Evolutionary conservation across 2,329 filamentous ascomycete species (phyloP).

Genomic region (Xylariaceae sp.): DNA sequence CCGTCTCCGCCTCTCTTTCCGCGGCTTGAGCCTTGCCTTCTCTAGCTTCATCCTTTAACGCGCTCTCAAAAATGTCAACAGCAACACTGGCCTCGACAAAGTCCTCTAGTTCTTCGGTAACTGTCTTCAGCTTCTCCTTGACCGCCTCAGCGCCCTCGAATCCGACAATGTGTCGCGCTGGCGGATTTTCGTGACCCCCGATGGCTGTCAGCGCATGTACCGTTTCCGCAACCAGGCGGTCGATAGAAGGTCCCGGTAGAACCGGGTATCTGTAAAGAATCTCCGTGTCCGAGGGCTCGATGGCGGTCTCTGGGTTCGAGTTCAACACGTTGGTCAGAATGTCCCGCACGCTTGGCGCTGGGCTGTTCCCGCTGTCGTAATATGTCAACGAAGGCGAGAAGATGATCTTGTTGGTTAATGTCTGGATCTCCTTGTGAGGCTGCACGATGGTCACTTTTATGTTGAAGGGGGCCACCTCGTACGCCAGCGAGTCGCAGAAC

Average conservation of each 20-base stretch:
- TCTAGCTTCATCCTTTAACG: slow-evolving; percentile 47
- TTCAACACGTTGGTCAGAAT: slow-evolving; percentile 78
- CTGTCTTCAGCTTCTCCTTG: slow-evolving; percentile 93
- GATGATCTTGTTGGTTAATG: slow-evolving; percentile 79
- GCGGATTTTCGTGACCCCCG: slow-evolving; percentile 92
- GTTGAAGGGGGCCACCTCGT: slow-evolving; percentile 95
- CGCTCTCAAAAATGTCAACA: slow-evolving; percentile 67
- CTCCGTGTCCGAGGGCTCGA: slow-evolving; percentile 37
- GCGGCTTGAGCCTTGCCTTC: slow-evolving; percentile 31
- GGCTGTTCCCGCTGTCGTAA: slow-evolving; percentile 61
- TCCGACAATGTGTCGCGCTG: slow-evolving; percentile 88
- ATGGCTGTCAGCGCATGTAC: slow-evolving; percentile 88
- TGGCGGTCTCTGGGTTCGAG: slow-evolving; percentile 60
- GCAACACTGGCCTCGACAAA: slow-evolving; percentile 86
- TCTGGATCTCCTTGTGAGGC: slow-evolving; percentile 86
- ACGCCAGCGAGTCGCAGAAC: slow-evolving; percentile 90
- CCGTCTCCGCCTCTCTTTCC: slow-evolving; percentile 9
- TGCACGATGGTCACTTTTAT: slow-evolving; percentile 94
- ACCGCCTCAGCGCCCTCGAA: slow-evolving; percentile 81
- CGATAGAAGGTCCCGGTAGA: slow-evolving; percentile 61
- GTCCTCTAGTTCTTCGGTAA: slow-evolving; percentile 92
- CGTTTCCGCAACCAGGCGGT: slow-evolving; percentile 77
- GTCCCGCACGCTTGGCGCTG: slow-evolving; percentile 74
- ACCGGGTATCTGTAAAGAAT: slow-evolving; percentile 67
- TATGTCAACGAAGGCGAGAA: slow-evolving; percentile 70